Evolutionary conservation across 306 rosid genomes (phyloP), one percentile per base, ranked within the genome.

Genomic region (Prosopis cineraria): DNA sequence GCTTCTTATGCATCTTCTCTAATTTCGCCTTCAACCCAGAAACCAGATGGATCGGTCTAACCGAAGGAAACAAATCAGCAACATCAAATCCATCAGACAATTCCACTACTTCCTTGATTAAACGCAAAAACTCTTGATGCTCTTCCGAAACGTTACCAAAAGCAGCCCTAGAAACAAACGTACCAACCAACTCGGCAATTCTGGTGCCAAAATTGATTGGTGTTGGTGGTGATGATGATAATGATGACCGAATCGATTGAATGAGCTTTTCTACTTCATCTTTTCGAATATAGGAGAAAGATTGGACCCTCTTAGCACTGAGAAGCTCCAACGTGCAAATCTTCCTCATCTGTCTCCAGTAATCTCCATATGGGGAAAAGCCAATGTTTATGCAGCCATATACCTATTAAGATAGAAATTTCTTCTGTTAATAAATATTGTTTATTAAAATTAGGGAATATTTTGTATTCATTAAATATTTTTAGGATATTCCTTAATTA

Each of bases 291-390:
- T 72, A 73, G 2, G 71, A 41, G 36, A 45, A 70, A 29, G 83
- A 71, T 3, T 63, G 78, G 65, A 86, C 83, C 5, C 83, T 73
- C 25, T 72, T 59, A 2, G 69, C 9, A 75, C 85, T 80, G 2
- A 83, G 29, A 48, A 86, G 68, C 72, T 83, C 87, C 8, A 47
- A 5, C 0, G 14, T 66, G 69, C 80, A 85, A 24, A 85, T 62
- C 52, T 72, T 85, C 37, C 80, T 50, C 33, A n/a, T n/a, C n/a
- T n/a, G n/a, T n/a, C n/a, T n/a, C n/a, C n/a, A n/a, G n/a, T n/a
- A n/a, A n/a, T n/a, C n/a, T n/a, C n/a, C n/a, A n/a, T n/a, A n/a
- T n/a, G n/a, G n/a, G n/a, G n/a, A n/a, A n/a, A n/a, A n/a, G 10
- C 8, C 72, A 29, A 82, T 79, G 37, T 72, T 65, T 11, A 74